A percentile compares a stretch with the other conserved stretches of the same genome.
Evolutionary conservation across 2,329 filamentous ascomycete species (phyloP).

Genomic region (Hymenoscyphus occultus): DNA sequence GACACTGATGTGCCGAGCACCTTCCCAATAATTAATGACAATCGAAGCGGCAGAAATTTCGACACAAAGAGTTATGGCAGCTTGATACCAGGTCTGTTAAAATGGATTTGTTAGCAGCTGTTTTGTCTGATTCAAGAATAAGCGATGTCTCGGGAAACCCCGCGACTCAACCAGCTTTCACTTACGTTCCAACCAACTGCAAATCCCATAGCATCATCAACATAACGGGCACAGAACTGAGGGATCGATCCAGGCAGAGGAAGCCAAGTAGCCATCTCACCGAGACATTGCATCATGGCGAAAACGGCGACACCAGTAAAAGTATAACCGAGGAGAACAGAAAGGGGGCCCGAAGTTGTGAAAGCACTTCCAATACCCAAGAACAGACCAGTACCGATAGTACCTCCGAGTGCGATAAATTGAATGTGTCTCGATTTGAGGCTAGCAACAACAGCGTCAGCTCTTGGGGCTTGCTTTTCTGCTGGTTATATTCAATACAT

Average conservation of each 20-base stretch:
- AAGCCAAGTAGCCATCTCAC: slow-evolving; percentile 51
- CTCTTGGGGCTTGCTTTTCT: neutral
- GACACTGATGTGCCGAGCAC: slow-evolving; percentile 32
- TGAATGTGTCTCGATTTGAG: slow-evolving; percentile 51
- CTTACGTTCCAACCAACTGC: slow-evolving; percentile 55
- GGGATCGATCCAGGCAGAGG: slow-evolving; percentile 51
- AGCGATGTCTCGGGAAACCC: neutral
- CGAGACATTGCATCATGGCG: slow-evolving; percentile 49
- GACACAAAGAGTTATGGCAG: slow-evolving; percentile 40
- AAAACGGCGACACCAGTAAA: slow-evolving; percentile 52
- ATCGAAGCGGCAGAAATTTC: slow-evolving; percentile 50
- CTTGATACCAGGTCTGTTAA: slow-evolving; percentile 34
- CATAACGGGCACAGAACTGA: slow-evolving; percentile 43
- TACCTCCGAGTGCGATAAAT: slow-evolving; percentile 58
- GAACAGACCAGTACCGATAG: slow-evolving; percentile 55
- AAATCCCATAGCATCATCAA: slow-evolving; percentile 54
- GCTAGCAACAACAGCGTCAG: slow-evolving; percentile 17
- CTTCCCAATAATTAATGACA: slow-evolving; percentile 48
- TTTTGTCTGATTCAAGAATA: neutral
- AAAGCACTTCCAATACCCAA: slow-evolving; percentile 53
- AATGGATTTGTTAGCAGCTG: neutral
- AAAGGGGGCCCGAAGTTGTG: slow-evolving; percentile 51
- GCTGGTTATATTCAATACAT: slow-evolving; percentile 21
- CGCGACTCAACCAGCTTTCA: slow-evolving; percentile 46
- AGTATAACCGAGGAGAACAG: slow-evolving; percentile 50